Conservation (phyloP, 2,329 filamentous ascomycete species). For the Gyromitra esculenta region DNA sequence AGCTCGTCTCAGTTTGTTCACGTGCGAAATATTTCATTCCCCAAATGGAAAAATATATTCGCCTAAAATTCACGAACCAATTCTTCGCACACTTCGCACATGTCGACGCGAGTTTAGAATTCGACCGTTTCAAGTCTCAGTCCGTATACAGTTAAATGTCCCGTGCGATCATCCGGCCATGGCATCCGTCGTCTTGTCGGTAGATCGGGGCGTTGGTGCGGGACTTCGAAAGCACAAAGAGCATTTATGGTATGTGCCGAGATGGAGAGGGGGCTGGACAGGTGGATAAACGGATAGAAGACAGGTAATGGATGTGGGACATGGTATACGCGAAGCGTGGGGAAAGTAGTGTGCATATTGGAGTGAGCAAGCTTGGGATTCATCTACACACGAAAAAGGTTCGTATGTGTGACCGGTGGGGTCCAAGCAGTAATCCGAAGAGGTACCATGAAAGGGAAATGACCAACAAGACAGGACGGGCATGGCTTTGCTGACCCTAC, state of each 20-base stretch:
- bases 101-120: slow-evolving; percentile 1
- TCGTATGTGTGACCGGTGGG: slow-evolving; percentile 3
- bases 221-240: slow-evolving; percentile 7
- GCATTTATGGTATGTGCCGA: slow-evolving; percentile 2
- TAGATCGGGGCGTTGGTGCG: slow-evolving; percentile 40
- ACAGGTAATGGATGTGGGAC: slow-evolving; percentile 6
- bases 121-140: not conserved
- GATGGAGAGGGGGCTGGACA: slow-evolving; percentile 17
- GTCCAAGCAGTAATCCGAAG: slow-evolving; percentile 2
- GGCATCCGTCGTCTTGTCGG: slow-evolving; percentile 26
- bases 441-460: slow-evolving; percentile 1
- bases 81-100: not conserved
- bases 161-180: not conserved
- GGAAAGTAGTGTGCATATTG: slow-evolving; percentile 6
- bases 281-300: slow-evolving; percentile 20
- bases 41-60: not conserved
- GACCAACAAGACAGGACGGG: not conserved
- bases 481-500: slow-evolving; percentile 3
- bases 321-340: slow-evolving; percentile 13
- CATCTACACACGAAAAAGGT: not conserved
- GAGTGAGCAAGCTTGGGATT: slow-evolving; percentile 3
- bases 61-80: not conserved
- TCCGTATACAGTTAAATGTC: not conserved
- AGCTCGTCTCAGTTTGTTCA: slow-evolving; percentile 5
- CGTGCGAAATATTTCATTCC: not conserved